Percentiles rank a stretch among this genome's conserved stretches.
Evolutionary conservation across 2,329 filamentous ascomycete genomes (phyloP).

Genomic region (Pseudodiploospora longispora): DNA sequence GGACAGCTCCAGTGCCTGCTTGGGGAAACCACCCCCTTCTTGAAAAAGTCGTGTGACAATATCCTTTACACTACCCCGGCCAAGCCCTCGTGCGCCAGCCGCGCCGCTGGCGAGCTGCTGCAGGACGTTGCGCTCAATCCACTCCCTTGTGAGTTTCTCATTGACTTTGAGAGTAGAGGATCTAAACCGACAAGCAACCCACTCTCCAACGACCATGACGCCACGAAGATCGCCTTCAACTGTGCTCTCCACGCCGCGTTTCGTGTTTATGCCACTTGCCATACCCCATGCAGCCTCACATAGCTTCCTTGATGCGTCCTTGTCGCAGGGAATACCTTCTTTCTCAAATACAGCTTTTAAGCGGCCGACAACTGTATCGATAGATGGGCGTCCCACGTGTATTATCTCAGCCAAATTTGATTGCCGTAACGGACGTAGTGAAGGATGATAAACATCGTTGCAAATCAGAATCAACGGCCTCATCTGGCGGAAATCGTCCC

Average conservation of each 20-base stretch:
- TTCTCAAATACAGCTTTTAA: slow-evolving; percentile 80
- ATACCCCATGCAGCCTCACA: slow-evolving; percentile 82
- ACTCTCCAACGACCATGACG: slow-evolving; percentile 80
- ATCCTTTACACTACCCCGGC: slow-evolving; percentile 63
- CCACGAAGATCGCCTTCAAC: slow-evolving; percentile 68
- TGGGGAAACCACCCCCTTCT: slow-evolving; percentile 70
- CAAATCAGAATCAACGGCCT: slow-evolving; percentile 89
- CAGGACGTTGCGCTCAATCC: slow-evolving; percentile 67
- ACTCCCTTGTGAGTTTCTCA: slow-evolving; percentile 57
- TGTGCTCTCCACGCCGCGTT: slow-evolving; percentile 58
- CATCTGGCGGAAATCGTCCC: slow-evolving; percentile 79
- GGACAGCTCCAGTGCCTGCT: slow-evolving; percentile 36
- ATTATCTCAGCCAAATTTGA: slow-evolving; percentile 81
- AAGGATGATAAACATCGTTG: slow-evolving; percentile 93
- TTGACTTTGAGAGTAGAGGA: slow-evolving; percentile 33
- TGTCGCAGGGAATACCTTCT: slow-evolving; percentile 81
- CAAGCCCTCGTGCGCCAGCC: slow-evolving; percentile 62
- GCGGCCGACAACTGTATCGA: slow-evolving; percentile 77
- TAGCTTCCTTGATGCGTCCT: slow-evolving; percentile 76
- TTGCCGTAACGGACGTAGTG: slow-evolving; percentile 77
- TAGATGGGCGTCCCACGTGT: slow-evolving; percentile 78
- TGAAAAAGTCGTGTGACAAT: slow-evolving; percentile 72
- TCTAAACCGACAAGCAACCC: slow-evolving; percentile 68
- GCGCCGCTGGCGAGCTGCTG: slow-evolving; percentile 62
- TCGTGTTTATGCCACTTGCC: slow-evolving; percentile 60